phyloP scores from a whole-genome alignment of 2,329 filamentous ascomycete species.

The Drechslera avenae region DNA sequence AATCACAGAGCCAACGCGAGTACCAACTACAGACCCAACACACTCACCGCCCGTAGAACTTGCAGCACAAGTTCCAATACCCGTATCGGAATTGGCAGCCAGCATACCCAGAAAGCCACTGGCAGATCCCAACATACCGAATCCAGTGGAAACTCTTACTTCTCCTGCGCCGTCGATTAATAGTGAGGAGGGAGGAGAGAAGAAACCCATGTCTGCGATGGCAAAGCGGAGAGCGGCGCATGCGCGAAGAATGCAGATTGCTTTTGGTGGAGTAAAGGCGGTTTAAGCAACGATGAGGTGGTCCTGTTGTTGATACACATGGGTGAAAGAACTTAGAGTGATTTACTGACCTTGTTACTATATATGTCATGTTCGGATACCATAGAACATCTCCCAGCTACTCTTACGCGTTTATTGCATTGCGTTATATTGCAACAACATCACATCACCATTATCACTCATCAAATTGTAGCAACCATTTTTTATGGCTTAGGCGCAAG shows the following conservation, averaged over 20 bases:
- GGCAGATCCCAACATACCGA: background rate
- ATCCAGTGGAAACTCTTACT: background rate
- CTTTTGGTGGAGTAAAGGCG: constrained; percentile 18
- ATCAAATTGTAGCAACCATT: too few species aligned
- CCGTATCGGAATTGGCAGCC: background rate
- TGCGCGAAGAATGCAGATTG: constrained; percentile 32
- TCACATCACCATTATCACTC: too few species aligned
- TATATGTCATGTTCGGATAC: too few species aligned
- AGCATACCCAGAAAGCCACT: background rate
- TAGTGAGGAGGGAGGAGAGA: background rate
- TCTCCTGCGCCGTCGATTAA: background rate
- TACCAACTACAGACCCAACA: background rate
- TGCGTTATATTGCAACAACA: too few species aligned
- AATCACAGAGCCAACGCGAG: background rate
- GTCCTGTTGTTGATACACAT: too few species aligned
- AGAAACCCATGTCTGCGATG: constrained; percentile 26
- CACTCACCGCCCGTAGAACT: background rate
- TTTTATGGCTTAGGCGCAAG: too few species aligned
- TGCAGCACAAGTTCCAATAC: background rate
- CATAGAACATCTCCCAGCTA: too few species aligned
- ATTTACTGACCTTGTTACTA: too few species aligned
- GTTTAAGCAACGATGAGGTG: too few species aligned
- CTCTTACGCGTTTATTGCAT: too few species aligned
- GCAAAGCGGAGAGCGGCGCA: constrained; percentile 35
- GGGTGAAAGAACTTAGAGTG: background rate